Conservation (phyloP, 148 eudicot species). For the Nepenthes mirabilis region DNA sequence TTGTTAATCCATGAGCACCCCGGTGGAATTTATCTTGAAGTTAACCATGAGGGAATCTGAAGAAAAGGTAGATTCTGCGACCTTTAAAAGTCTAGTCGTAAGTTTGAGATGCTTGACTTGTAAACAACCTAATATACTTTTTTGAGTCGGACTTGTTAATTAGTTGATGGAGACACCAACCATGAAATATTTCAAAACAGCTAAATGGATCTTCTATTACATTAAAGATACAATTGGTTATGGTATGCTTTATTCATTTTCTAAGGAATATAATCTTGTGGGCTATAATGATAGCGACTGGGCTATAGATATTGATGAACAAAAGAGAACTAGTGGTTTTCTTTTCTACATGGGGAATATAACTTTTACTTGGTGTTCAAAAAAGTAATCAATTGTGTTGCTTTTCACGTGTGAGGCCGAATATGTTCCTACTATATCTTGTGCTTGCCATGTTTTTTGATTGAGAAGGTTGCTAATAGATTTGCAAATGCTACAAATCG, state of each 20-base stretch:
- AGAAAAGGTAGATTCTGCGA: not conserved
- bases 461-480: not conserved
- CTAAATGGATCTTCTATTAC: not conserved
- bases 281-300: conserved; percentile 5
- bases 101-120: conserved; percentile 6
- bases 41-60: not conserved
- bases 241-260: not conserved
- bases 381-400: conserved; percentile 9
- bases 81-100: conserved; percentile 1
- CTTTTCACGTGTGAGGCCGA: not conserved
- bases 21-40: not conserved
- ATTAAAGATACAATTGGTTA: not conserved
- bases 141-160: not conserved
- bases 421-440: conserved; percentile 1
- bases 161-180: not conserved
- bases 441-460: conserved; percentile 4
- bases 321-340: not conserved
- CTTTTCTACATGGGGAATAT: not conserved
- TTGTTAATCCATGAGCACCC: conserved; percentile 2
- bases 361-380: conserved; percentile 5
- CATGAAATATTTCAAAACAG: not conserved
- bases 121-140: not conserved
- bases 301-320: conserved; percentile 5
- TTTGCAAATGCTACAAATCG: not conserved
- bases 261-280: not conserved